Evolutionary conservation across 106 monocot species (phyloP), one percentile per base, ranked within the genome.

Genomic region (Dioscorea alata): DNA sequence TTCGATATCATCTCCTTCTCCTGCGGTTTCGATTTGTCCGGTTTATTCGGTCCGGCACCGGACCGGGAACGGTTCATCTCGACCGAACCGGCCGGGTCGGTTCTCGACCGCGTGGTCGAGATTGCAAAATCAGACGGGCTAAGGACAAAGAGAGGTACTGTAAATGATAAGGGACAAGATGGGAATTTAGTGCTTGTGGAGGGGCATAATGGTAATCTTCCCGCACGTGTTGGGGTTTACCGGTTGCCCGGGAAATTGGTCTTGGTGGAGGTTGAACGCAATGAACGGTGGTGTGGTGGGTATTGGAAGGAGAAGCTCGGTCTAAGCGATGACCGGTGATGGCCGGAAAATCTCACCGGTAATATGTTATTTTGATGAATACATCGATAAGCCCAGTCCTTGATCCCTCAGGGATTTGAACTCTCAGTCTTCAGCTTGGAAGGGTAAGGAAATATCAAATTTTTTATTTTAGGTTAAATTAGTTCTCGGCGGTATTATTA

Each of bases 11-110:
- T 64, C 23, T 74, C 63, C 19, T 35, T 61, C 69, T 54, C 64
- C 25, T 19, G 58, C 22, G 73, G 69, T 4, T 25, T 56, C 63
- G 69, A 74, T 16, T 49, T 74, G 9, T 70, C 69, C 18, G 69
- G 69, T 17, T 17, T 74, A n/a, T 32, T 77, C 74, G 74, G 13
- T 0, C 51, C 62, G 2, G 20, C 24, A 0, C 13, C 61, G 32
- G 78, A 70, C 64, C 73, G 53, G 28, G 70, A 79, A n/a, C 74
- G 83, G 79, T 79, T 83, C 71, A 28, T 71, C 31, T 32, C 33
- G 13, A 22, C 49, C 62, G 79, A 68, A 12, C 7, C 71, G 63
- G 49, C 70, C 5, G 79, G 71, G 50, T 4, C 71, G 49, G 58
- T 83, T 1, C 60, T 82, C 23, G 18, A 0, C 34, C 59, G 78